A percentile compares a stretch with the other conserved stretches of the same genome.
Conservation (phyloP, 2,329 filamentous ascomycete species). For the Epichloe bromicola region DNA sequence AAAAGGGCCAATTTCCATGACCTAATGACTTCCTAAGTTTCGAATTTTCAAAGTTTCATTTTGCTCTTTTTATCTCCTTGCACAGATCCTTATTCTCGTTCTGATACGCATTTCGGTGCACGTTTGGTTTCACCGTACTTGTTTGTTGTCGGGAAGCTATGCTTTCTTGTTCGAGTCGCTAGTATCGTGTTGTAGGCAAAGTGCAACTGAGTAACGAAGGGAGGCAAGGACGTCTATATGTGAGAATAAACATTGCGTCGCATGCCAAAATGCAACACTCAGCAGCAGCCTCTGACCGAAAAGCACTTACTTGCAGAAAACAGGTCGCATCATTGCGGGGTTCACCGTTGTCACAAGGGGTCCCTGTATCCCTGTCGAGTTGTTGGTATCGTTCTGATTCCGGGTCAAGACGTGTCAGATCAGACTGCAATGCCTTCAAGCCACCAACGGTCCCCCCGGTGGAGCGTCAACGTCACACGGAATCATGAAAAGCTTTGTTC, state of each 20-base stretch:
- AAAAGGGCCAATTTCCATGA: conserved; percentile 12
- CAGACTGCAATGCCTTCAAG: no score
- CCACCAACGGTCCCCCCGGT: no score
- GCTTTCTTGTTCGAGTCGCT: not conserved
- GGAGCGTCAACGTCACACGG: not conserved
- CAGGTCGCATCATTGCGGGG: no score
- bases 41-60: no score
- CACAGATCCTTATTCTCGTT: no score
- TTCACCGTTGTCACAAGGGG: no score
- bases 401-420: no score
- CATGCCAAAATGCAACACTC: not conserved
- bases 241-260: not conserved
- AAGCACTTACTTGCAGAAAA: no score
- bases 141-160: not conserved
- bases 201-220: not conserved
- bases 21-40: not conserved
- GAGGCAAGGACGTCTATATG: not conserved
- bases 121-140: not conserved
- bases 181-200: not conserved
- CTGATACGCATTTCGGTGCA: not conserved
- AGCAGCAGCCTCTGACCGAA: no score
- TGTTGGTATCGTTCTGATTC: not conserved
- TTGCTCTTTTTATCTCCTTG: not conserved
- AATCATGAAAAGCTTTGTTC: not conserved
- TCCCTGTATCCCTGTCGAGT: not conserved